phyloP scores from a whole-genome alignment of 2,329 filamentous ascomycete genomes.

The Coniochaeta ligniaria region DNA sequence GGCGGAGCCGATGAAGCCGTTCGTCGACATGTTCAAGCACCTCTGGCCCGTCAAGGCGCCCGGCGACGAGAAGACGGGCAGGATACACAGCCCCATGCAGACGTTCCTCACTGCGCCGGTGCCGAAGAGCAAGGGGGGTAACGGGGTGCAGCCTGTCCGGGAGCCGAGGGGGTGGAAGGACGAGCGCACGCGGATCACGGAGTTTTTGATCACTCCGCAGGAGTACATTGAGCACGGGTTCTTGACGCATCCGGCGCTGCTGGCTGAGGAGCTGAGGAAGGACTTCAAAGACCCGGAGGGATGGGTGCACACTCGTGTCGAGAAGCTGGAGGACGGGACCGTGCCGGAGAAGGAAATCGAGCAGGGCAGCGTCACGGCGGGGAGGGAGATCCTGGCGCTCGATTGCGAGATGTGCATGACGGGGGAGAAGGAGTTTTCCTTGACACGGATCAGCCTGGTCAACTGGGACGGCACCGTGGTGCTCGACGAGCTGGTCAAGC shows the following conservation, averaged over 20 bases:
- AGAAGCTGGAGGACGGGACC: slow-evolving; percentile 57
- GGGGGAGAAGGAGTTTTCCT: slow-evolving; percentile 67
- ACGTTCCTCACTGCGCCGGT: slow-evolving; percentile 73
- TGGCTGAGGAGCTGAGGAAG: slow-evolving; percentile 49
- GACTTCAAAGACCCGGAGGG: slow-evolving; percentile 54
- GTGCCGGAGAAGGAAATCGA: slow-evolving; percentile 66
- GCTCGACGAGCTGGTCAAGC: slow-evolving; percentile 88
- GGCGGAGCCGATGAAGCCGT: slow-evolving; percentile 50
- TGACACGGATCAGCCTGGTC: slow-evolving; percentile 83
- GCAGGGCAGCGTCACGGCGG: slow-evolving; percentile 75
- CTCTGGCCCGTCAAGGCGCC: slow-evolving; percentile 86
- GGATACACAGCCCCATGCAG: slow-evolving; percentile 80
- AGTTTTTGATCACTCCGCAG: slow-evolving; percentile 64
- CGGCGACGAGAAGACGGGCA: slow-evolving; percentile 73
- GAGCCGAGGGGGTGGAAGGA: slow-evolving; percentile 64
- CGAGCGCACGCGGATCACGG: slow-evolving; percentile 72
- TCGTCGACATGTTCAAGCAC: slow-evolving; percentile 78
- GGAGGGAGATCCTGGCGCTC: slow-evolving; percentile 70
- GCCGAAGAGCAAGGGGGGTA: slow-evolving; percentile 63
- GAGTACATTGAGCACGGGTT: slow-evolving; percentile 82
- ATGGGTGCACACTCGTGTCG: slow-evolving; percentile 76
- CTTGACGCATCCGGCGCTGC: slow-evolving; percentile 71
- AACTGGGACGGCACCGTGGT: slow-evolving; percentile 78
- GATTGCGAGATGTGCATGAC: slow-evolving; percentile 99
- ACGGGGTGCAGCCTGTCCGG: slow-evolving; percentile 52